Percentiles rank a stretch among this genome's conserved stretches.
Conservation (phyloP, 2,329 filamentous ascomycete genomes). For the Rhynchosporium secalis region DNA sequence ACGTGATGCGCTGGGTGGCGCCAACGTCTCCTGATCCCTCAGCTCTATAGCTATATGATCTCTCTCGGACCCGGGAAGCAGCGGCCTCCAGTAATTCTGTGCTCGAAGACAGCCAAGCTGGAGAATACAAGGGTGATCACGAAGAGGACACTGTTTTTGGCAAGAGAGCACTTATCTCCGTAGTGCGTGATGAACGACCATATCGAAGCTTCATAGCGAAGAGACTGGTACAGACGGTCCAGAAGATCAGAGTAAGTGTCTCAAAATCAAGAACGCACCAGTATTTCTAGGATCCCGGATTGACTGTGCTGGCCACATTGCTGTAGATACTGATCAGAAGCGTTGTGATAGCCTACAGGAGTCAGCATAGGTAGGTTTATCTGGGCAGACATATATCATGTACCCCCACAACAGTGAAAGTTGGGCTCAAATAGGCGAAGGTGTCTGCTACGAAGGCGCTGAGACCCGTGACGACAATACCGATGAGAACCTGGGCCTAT, state of each 20-base stretch:
- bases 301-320: conserved; percentile 39
- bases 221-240: conserved; percentile 42
- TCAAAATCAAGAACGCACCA: conserved; percentile 55
- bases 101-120: conserved; percentile 21
- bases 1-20: not conserved
- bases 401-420: conserved; percentile 43
- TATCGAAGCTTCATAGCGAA: conserved; percentile 25
- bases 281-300: conserved; percentile 50
- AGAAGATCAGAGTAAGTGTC: conserved; percentile 53
- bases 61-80: conserved; percentile 11
- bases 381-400: conserved; percentile 27
- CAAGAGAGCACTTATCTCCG: conserved; percentile 9
- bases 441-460: conserved; percentile 46
- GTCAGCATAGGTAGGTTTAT: not conserved
- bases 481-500: conserved; percentile 42
- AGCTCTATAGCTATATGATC: not conserved
- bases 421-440: conserved; percentile 36
- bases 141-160: conserved; percentile 26
- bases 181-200: conserved; percentile 15
- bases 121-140: conserved; percentile 21
- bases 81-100: conserved; percentile 26
- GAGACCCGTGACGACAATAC: conserved; percentile 49
- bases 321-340: conserved; percentile 50
- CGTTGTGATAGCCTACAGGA: conserved; percentile 42
- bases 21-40: not conserved